Base-by-base conservation (phyloP, 768 basidiomycete species). In the Suillus variegatus region DNA sequence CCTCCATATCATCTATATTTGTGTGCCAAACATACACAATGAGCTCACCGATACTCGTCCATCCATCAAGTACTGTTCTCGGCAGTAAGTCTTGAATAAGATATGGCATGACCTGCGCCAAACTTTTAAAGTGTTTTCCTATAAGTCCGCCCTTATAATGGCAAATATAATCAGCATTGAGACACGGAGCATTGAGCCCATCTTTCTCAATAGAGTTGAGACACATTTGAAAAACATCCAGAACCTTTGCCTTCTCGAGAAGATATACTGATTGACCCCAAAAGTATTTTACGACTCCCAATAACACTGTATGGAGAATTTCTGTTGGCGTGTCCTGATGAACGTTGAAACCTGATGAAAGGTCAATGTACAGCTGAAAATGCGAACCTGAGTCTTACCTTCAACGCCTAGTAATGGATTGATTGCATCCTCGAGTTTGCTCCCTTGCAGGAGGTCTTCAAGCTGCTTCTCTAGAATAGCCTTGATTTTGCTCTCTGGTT, bases 1-100 rank as follows among this genome's bases (percentile, higher is more conserved):
- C 49, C 7, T 79, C 72, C n/a, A 72, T 70, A 56, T 83, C 68
- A 0, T 66, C 54, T 20, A 84, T 84, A 65, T 77, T 74, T 0
- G 76, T 74, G 12, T 81, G 67, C 84, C 84, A 85, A 0, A 84
- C 68, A 0, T 83, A 70, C 0, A 81, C 77, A 0, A 73, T 55
- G 0, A 84, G 74, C 13, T 75, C 71, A 0, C 80, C 79, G 35
- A 35, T 35, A 35, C 35, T 35, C 35, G 3, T 35, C 35, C 35
- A 35, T 4, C 35, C 35, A 35, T 35, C 35, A 35, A 81, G 76
- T 2, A 74, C 71, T 2, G 6, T 44, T 0, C 41, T 3, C 8
- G 71, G 67, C 0, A 76, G 70, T 7, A 84, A 70, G 25, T 79
- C 75, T 25, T 81, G 73, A 0, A 79, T 64, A 0, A 74, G 61